These are phyloP conservation scores for Candida lessepsii DNA, from an alignment of 805 yeast species.

Conservation along the genomic window DNA sequence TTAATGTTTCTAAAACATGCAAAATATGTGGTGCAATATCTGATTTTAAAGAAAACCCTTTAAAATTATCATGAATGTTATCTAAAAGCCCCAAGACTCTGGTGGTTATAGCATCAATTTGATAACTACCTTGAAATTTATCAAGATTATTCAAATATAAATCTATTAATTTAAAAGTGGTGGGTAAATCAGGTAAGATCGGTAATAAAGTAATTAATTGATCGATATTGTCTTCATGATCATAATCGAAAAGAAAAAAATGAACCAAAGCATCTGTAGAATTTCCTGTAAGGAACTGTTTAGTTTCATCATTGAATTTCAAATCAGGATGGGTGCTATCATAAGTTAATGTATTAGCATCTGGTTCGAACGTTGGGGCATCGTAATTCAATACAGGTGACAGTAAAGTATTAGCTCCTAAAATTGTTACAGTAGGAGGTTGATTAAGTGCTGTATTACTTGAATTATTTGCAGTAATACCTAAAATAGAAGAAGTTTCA, in stretches of 20 bases:
- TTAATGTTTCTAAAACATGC: constrained; percentile 47
- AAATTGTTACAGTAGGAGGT: not conserved
- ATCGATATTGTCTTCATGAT: constrained; percentile 17
- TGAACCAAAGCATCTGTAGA: constrained; percentile 76
- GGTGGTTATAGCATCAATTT: constrained; percentile 36
- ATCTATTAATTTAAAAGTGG: constrained; percentile 23
- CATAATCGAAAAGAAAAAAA: constrained; percentile 47
- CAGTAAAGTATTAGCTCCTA: constrained; percentile 1
- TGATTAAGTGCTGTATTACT: not conserved
- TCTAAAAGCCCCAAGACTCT: constrained; percentile 54
- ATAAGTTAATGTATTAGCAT: not conserved
- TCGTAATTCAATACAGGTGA: constrained; percentile 2
- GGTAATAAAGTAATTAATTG: constrained; percentile 32
- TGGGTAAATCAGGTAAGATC: constrained; percentile 33
- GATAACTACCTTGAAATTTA: constrained; percentile 19
- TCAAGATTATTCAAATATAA: constrained; percentile 10
- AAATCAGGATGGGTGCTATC: constrained; percentile 32
- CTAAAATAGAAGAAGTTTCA: not conserved
- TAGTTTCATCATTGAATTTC: constrained; percentile 42
- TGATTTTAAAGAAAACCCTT: constrained; percentile 68
- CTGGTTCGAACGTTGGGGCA: constrained; percentile 11
- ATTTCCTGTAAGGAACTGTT: constrained; percentile 46
- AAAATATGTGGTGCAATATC: constrained; percentile 58
- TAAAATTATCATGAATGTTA: constrained; percentile 56
- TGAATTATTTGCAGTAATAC: not conserved